Percentiles rank a stretch among this genome's conserved stretches.
phyloP scores from a whole-genome alignment of 805 yeast genomes.

The Lachancea sp. region DNA sequence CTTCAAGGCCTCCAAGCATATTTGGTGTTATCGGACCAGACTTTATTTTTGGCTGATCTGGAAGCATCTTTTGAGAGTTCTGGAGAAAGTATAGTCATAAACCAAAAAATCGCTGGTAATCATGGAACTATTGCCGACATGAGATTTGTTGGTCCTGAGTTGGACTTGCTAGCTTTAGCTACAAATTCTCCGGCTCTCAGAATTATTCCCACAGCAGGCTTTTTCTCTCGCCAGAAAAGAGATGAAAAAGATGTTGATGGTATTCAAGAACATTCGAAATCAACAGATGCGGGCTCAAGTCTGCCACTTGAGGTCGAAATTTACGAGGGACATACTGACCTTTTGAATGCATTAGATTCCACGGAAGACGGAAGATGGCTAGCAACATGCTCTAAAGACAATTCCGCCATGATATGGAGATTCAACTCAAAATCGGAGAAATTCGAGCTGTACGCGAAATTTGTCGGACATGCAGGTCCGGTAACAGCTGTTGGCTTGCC shows the following conservation, averaged over 20 bases:
- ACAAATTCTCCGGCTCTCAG: slow-evolving; percentile 89
- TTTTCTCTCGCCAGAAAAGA: not conserved
- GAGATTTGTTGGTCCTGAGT: slow-evolving; percentile 61
- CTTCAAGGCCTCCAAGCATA: slow-evolving; percentile 35
- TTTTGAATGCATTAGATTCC: slow-evolving; percentile 73
- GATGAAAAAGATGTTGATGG: not conserved
- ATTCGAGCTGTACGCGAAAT: slow-evolving; percentile 48
- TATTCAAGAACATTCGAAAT: not conserved
- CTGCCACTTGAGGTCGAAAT: slow-evolving; percentile 52
- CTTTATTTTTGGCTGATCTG: slow-evolving; percentile 49
- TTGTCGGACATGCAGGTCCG: slow-evolving; percentile 82
- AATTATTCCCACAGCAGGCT: slow-evolving; percentile 42
- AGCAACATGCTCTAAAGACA: slow-evolving; percentile 87
- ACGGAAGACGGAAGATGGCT: slow-evolving; percentile 82
- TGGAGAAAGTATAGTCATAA: slow-evolving; percentile 36
- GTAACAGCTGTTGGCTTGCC: slow-evolving; percentile 80
- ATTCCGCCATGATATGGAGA: slow-evolving; percentile 78
- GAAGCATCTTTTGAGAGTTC: slow-evolving; percentile 28
- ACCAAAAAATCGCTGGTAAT: slow-evolving; percentile 73
- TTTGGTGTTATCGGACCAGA: slow-evolving; percentile 76
- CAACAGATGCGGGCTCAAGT: not conserved
- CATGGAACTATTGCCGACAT: slow-evolving; percentile 94
- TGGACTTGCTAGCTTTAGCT: slow-evolving; percentile 66
- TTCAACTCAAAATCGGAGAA: slow-evolving; percentile 41
- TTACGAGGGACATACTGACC: slow-evolving; percentile 77